Percentiles rank a stretch among this genome's conserved stretches.
phyloP scores from a whole-genome alignment of 2,329 filamentous ascomycete genomes.

The Raffaelea ambrosiae region DNA sequence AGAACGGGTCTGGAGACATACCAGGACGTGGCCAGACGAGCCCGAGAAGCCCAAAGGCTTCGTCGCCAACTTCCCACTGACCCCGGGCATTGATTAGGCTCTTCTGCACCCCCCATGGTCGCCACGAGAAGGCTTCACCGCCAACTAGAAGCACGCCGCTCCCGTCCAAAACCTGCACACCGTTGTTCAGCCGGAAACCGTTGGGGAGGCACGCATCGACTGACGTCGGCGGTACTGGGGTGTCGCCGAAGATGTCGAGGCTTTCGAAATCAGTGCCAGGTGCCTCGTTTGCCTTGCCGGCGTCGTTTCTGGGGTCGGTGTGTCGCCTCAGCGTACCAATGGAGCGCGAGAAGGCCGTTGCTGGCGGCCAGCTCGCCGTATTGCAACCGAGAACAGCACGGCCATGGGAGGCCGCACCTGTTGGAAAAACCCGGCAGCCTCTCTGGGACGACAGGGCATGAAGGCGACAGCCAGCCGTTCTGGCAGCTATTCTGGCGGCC shows the following conservation, averaged over 20 bases:
- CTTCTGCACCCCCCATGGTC: conserved; percentile 56
- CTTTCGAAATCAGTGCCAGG: conserved; percentile 54
- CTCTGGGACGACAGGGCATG: no score
- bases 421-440: no score
- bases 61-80: conserved; percentile 67
- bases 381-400: no score
- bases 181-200: conserved; percentile 82
- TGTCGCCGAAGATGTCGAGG: conserved; percentile 70
- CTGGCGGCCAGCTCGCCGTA: no score
- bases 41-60: conserved; percentile 66
- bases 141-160: conserved; percentile 61
- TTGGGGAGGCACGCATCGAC: conserved; percentile 75
- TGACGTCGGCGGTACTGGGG: conserved; percentile 68
- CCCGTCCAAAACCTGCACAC: conserved; percentile 52
- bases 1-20: conserved; percentile 29
- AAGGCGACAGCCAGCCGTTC: no score
- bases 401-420: no score
- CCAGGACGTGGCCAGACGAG: conserved; percentile 83
- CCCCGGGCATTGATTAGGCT: conserved; percentile 65
- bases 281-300: no score
- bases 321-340: neutral
- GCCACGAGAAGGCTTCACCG: conserved; percentile 84
- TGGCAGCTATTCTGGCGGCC: no score
- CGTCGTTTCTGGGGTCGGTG: no score
- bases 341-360: no score